phyloP scores from a whole-genome alignment of 2,329 filamentous ascomycete genomes.

The Epichloe gansuensis region DNA sequence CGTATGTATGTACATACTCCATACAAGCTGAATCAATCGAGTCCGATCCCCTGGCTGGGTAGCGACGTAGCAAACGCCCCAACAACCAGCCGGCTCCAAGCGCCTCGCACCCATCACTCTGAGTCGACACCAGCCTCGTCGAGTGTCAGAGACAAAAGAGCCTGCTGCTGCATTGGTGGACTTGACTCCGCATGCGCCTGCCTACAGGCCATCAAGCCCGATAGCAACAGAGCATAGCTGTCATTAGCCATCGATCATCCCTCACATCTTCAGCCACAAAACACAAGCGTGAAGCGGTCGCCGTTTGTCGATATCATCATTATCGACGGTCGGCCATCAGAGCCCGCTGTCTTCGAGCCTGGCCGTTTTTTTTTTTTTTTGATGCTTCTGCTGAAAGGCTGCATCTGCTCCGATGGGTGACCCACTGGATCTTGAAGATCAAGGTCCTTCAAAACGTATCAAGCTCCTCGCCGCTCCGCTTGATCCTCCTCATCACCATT shows the following conservation, averaged over 20 bases:
- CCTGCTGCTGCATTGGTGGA: neutral
- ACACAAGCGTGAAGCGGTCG: neutral
- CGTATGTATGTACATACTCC: too few species aligned
- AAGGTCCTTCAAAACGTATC: slow-evolving; percentile 13
- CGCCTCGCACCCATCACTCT: too few species aligned
- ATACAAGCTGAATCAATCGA: too few species aligned
- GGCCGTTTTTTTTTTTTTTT: neutral
- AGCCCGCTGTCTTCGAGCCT: neutral
- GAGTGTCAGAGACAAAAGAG: too few species aligned
- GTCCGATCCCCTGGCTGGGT: too few species aligned
- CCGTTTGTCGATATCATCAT: too few species aligned
- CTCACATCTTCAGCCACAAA: neutral
- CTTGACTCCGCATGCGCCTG: too few species aligned
- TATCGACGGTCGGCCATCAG: neutral
- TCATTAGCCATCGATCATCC: neutral
- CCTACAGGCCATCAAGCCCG: neutral
- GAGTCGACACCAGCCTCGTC: too few species aligned
- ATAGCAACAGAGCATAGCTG: neutral
- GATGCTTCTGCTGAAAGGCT: neutral
- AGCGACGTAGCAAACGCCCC: too few species aligned
- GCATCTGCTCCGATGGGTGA: slow-evolving; percentile 9
- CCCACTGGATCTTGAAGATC: slow-evolving; percentile 4
- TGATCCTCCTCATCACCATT: neutral
- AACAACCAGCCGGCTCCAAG: too few species aligned
- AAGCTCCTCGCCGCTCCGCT: slow-evolving; percentile 8